These are phyloP conservation scores for Podaxis carcinomalis DNA, from an alignment of 768 basidiomycete species.

Conservation along the genomic window DNA sequence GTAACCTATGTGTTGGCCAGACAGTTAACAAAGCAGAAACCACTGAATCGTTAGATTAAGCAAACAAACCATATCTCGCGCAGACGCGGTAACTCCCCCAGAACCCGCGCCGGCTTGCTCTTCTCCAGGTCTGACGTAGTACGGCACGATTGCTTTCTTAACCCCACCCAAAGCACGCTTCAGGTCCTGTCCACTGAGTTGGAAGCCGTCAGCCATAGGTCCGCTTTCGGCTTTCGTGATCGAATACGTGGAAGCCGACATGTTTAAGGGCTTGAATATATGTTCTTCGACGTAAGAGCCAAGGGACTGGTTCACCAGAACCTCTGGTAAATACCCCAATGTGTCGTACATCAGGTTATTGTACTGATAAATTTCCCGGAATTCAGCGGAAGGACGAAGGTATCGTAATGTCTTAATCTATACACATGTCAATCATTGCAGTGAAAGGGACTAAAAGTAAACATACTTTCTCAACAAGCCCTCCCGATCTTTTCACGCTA, in stretches of 20 bases:
- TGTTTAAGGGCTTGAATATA: conserved; percentile 33
- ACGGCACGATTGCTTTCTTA: conserved; percentile 30
- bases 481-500: conserved; percentile 23
- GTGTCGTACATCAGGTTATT: conserved; percentile 43
- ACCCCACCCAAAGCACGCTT: conserved; percentile 26
- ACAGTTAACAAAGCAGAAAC: not conserved
- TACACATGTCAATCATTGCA: not conserved
- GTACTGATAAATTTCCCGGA: conserved; percentile 38
- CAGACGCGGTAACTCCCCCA: conserved; percentile 34
- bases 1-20: conserved; percentile 14
- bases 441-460: not conserved
- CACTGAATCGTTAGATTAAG: not conserved
- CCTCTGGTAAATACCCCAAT: conserved; percentile 31
- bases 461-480: conserved; percentile 30
- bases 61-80: conserved; percentile 32
- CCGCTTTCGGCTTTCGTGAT: conserved; percentile 30
- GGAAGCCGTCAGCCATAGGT: conserved; percentile 29
- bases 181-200: conserved; percentile 28
- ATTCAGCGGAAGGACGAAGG: conserved; percentile 35
- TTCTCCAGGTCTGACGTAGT: conserved; percentile 34
- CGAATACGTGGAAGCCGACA: conserved; percentile 36
- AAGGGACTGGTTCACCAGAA: conserved; percentile 34
- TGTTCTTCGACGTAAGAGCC: conserved; percentile 34
- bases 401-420: conserved; percentile 33
- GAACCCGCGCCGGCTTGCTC: conserved; percentile 36